Evolutionary conservation across 2,329 filamentous ascomycete genomes (phyloP).

Genomic region (Capronia americana): DNA sequence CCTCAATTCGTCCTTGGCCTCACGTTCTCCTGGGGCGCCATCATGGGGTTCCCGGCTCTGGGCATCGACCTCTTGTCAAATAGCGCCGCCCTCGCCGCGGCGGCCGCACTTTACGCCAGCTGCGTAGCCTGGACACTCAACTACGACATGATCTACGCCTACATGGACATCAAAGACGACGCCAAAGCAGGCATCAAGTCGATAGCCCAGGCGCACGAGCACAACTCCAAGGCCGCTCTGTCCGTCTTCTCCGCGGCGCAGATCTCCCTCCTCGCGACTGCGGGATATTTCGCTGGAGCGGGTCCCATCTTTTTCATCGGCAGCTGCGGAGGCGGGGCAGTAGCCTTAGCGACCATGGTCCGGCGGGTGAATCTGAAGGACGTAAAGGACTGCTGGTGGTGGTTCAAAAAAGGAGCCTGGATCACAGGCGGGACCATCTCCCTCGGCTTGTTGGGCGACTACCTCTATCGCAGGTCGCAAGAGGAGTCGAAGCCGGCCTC

Average conservation of each 20-base stretch:
- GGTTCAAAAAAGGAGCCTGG: constrained; percentile 68
- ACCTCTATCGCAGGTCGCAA: constrained; percentile 44
- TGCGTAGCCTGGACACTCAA: constrained; percentile 57
- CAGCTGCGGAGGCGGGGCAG: constrained; percentile 62
- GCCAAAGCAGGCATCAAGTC: constrained; percentile 58
- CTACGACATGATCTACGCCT: constrained; percentile 60
- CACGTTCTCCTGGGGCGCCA: constrained; percentile 59
- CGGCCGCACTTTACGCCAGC: constrained; percentile 54
- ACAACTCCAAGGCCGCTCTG: constrained; percentile 54
- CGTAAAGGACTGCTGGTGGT: constrained; percentile 67
- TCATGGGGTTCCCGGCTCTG: constrained; percentile 56
- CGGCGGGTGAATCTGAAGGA: constrained; percentile 63
- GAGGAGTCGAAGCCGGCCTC: constrained; percentile 28
- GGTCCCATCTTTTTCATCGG: constrained; percentile 66
- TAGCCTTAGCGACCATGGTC: constrained; percentile 65
- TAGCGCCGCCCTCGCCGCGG: constrained; percentile 46
- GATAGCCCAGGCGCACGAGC: constrained; percentile 57
- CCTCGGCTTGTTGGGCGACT: constrained; percentile 62
- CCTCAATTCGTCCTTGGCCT: constrained; percentile 60
- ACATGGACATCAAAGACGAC: constrained; percentile 60
- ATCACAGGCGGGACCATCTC: constrained; percentile 66
- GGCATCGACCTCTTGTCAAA: constrained; percentile 54
- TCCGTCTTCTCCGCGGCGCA: constrained; percentile 50
- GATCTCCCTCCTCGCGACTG: constrained; percentile 51
- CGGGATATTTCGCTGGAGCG: constrained; percentile 57